Conservation (phyloP, 2,329 filamentous ascomycete species). For the Hawksworthiomyces lignivorus region DNA sequence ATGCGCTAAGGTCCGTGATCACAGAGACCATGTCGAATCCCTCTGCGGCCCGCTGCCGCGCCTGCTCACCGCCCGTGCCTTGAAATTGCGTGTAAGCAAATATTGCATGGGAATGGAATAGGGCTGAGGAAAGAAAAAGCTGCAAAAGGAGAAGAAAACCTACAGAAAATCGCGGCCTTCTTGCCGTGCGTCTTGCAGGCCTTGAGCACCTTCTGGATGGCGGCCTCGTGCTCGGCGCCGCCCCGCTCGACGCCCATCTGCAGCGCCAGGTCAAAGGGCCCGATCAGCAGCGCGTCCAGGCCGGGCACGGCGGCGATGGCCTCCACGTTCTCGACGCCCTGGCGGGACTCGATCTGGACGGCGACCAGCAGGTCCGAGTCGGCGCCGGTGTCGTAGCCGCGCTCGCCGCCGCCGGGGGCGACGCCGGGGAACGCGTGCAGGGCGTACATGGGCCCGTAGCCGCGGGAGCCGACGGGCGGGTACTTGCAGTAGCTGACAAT, state of each 20-base stretch:
- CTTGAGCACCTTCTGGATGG: conserved; percentile 26
- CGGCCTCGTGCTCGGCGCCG: conserved; percentile 29
- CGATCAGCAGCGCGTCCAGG: conserved; percentile 32
- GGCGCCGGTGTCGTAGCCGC: conserved; percentile 27
- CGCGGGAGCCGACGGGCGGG: conserved; percentile 16
- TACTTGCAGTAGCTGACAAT: conserved; percentile 19
- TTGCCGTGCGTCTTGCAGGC: conserved; percentile 29
- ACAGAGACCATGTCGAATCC: conserved; percentile 34
- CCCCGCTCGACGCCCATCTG: conserved; percentile 24
- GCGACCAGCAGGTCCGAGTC: conserved; percentile 24
- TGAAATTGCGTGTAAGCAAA: conserved; percentile 3
- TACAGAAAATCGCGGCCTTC: conserved; percentile 33
- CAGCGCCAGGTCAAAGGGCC: conserved; percentile 26
- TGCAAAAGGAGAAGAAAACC: conserved; percentile 7
- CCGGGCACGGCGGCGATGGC: conserved; percentile 33
- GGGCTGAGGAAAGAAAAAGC: not conserved
- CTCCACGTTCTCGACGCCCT: conserved; percentile 33
- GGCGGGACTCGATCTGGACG: conserved; percentile 33
- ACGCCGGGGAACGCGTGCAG: conserved; percentile 19
- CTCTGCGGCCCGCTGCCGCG: conserved; percentile 24
- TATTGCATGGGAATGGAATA: conserved; percentile 8
- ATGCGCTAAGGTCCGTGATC: conserved; percentile 27
- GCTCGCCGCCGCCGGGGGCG: conserved; percentile 15
- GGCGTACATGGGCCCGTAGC: conserved; percentile 27
- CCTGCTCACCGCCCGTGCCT: conserved; percentile 28